A percentile compares a stretch with the other conserved stretches of the same genome.
Conservation (phyloP, 2,329 filamentous ascomycete genomes). For the Colletotrichum falcatum region DNA sequence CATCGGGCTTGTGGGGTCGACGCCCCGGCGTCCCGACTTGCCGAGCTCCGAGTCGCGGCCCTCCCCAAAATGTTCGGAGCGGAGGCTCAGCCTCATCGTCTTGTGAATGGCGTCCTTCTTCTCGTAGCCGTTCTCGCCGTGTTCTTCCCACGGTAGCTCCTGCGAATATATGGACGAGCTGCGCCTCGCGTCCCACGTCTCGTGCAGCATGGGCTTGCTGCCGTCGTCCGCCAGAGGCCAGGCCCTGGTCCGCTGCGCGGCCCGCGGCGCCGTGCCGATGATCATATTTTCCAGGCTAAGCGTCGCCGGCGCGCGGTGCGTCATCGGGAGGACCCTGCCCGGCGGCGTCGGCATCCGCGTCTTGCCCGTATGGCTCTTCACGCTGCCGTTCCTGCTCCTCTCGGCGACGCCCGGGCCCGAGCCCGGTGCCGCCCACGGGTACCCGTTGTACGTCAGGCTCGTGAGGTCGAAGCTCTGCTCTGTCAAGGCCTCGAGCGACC, state of each 20-base stretch:
- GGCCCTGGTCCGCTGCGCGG: constrained; percentile 43
- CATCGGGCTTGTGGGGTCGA: constrained; percentile 45
- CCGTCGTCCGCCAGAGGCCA: constrained; percentile 27
- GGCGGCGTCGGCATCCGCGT: constrained; percentile 36
- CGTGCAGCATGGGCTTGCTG: constrained; percentile 27
- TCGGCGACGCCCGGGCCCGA: constrained; percentile 20
- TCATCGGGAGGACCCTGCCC: constrained; percentile 37
- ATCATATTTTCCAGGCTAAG: constrained; percentile 48
- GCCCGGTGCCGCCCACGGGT: constrained; percentile 46
- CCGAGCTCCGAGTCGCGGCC: constrained; percentile 47
- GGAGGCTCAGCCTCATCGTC: constrained; percentile 31
- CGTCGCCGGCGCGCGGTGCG: constrained; percentile 46
- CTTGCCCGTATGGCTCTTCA: constrained; percentile 37
- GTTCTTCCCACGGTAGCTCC: constrained; percentile 17
- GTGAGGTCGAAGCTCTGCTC: constrained; percentile 46
- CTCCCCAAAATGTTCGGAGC: constrained; percentile 42
- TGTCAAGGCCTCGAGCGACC: constrained; percentile 18
- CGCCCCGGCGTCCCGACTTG: constrained; percentile 47
- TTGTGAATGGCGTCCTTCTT: constrained; percentile 35
- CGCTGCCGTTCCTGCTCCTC: constrained; percentile 44
- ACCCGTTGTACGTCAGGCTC: constrained; percentile 48
- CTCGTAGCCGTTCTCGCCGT: neutral
- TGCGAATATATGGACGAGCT: constrained; percentile 37
- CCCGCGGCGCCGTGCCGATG: constrained; percentile 43
- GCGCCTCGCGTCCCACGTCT: constrained; percentile 25